Evolutionary conservation across 192 early-diverging fungal species (phyloP).

Genomic region (Backusella australiensis): DNA sequence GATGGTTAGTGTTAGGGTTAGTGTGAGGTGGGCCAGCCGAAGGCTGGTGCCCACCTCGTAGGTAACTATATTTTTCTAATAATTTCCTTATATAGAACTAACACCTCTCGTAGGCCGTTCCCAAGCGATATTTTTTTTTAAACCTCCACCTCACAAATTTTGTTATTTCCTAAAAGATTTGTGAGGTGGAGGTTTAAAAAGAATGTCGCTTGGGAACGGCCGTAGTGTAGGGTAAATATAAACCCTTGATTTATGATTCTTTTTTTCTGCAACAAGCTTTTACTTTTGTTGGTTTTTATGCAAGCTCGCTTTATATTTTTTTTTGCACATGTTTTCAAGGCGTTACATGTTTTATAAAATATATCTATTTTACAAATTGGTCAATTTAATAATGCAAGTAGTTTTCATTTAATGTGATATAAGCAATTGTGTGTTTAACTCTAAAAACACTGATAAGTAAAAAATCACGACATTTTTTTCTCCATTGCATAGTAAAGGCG

Average conservation of each 20-base stretch:
- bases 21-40: too few species aligned
- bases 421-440: not conserved
- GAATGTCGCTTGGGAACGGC: too few species aligned
- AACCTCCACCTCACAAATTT: too few species aligned
- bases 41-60: too few species aligned
- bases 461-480: not conserved
- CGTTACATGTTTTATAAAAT: not conserved
- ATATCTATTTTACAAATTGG: not conserved
- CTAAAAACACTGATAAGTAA: not conserved
- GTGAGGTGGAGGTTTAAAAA: too few species aligned
- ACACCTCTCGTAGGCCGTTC: too few species aligned
- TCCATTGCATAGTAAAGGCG: not conserved
- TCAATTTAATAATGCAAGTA: not conserved
- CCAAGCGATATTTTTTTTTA: too few species aligned
- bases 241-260: not conserved
- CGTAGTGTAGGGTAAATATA: conserved; percentile 2
- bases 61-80: too few species aligned
- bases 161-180: too few species aligned
- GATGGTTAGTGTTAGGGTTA: too few species aligned
- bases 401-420: not conserved
- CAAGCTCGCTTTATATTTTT: not conserved
- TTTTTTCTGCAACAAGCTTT: not conserved
- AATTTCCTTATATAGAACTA: too few species aligned
- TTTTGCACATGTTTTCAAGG: too few species aligned
- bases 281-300: not conserved